Base-by-base conservation (phyloP, 1,139 yeast genomes). In the Suhomyces kunorum region DNA sequence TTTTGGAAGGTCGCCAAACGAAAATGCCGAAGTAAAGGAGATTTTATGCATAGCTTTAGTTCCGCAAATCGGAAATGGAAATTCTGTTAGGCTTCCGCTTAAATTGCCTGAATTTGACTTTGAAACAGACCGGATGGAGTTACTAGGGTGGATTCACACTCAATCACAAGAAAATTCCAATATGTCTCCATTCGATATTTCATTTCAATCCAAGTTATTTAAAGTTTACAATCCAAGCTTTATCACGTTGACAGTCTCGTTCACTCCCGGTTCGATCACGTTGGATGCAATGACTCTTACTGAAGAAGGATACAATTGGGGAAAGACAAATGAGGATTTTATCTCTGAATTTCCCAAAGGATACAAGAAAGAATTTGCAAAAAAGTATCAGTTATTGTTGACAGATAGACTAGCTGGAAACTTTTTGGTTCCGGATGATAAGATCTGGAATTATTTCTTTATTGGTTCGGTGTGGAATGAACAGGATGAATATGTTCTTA, bases 391-490 rank as follows among this genome's bases (percentile, higher is more conserved):
- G 55, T 60, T 92, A 47, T 65, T 90, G 23, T 61, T 92, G 28
- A 81, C 96, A 0, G 95, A 85, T 47, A 72, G 83, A 42, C 74
- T 88, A 39, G 74, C 76, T 57, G 98, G 98, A 4, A 84, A 82
- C 46, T 90, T 87, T 61, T 62, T 87, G 65, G 95, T 89, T 1
- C 98, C 99, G 1, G 83, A 80, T 27, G 85, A 85, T 34, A 82
- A 80, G 41, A 60, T 89, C 25, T 92, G 99, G 98, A 92, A 92
- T 59, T 89, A 85, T 58, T 78, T 94, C 3, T 92, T 94, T 55
- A 75, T 88, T 65, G 95, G 97, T 3, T 84, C 95, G 1, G 76
- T 86, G 9, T 94, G 95, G 84, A 81, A 77, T 52, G 67, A 80
- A 3, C 76, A 76, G 25, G 63, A 77, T 39, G 71, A 67, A n/a